phyloP scores from a whole-genome alignment of 345 rosid genomes.

The Pistacia atlantica region DNA sequence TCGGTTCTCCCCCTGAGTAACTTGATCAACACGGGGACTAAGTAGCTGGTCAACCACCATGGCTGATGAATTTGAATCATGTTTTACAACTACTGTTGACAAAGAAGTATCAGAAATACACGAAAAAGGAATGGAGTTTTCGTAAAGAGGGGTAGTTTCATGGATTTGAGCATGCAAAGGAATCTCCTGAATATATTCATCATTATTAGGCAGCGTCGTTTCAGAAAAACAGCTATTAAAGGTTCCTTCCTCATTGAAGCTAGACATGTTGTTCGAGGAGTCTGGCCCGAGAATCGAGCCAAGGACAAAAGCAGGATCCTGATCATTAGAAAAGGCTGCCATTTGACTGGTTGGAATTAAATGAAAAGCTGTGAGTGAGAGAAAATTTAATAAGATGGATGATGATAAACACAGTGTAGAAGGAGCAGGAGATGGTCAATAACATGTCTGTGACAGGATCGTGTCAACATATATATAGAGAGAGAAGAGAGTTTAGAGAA shows the following conservation, averaged over 20 bases:
- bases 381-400: background rate
- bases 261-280: background rate
- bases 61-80: background rate
- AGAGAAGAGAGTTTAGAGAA: background rate
- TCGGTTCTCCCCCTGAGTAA: too few species aligned
- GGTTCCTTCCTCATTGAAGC: background rate
- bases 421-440: too few species aligned
- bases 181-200: slow-evolving; percentile 1
- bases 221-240: background rate
- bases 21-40: background rate
- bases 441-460: too few species aligned
- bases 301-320: background rate
- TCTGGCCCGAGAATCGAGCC: slow-evolving; percentile 10
- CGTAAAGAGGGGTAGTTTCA: slow-evolving; percentile 1
- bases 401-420: background rate
- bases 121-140: background rate
- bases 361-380: background rate
- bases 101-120: background rate
- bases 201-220: background rate
- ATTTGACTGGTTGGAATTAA: slow-evolving; percentile 9
- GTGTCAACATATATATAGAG: background rate
- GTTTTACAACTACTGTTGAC: background rate
- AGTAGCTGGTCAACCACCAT: background rate
- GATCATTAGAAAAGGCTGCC: background rate
- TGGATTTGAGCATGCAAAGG: background rate